phyloP scores from a whole-genome alignment of 2,329 filamentous ascomycete genomes.

The Fusarium pseudocircinatum region DNA sequence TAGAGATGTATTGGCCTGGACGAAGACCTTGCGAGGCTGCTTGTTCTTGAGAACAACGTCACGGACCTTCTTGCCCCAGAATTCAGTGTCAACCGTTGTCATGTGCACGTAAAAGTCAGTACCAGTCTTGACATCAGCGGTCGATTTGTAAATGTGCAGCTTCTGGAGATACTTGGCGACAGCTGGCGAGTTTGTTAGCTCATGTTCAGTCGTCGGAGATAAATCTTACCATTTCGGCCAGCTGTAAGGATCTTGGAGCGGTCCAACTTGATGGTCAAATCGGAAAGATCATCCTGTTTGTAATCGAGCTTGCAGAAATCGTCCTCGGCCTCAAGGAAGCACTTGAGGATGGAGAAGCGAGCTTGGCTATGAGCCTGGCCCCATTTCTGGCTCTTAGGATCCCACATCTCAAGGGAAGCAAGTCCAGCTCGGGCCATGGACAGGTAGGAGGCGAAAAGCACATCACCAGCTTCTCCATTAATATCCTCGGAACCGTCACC shows the following conservation, averaged over 20 bases:
- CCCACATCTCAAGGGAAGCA: constrained; percentile 91
- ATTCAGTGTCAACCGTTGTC: constrained; percentile 82
- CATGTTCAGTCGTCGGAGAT: neutral
- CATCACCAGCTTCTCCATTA: constrained; percentile 79
- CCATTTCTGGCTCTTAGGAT: constrained; percentile 90
- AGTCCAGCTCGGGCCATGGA: constrained; percentile 95
- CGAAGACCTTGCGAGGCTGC: constrained; percentile 89
- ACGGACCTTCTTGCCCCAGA: constrained; percentile 83
- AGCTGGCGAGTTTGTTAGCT: constrained; percentile 56
- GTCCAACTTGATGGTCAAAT: constrained; percentile 84
- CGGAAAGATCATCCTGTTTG: constrained; percentile 76
- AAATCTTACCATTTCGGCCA: constrained; percentile 70
- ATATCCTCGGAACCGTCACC: constrained; percentile 81
- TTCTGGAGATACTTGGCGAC: constrained; percentile 90
- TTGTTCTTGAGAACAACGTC: constrained; percentile 79
- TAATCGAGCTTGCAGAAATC: constrained; percentile 87
- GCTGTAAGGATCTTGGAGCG: constrained; percentile 85
- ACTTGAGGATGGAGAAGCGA: constrained; percentile 86
- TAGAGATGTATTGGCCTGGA: constrained; percentile 88
- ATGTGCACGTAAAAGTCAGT: constrained; percentile 83
- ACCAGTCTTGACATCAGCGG: constrained; percentile 83
- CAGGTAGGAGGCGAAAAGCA: constrained; percentile 89
- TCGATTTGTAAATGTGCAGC: constrained; percentile 91
- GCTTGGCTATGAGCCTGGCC: constrained; percentile 93
- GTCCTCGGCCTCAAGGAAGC: constrained; percentile 85